Evolutionary conservation across 1,284 basidiomycete species (phyloP).

Genomic region (Ustilago lituana): DNA sequence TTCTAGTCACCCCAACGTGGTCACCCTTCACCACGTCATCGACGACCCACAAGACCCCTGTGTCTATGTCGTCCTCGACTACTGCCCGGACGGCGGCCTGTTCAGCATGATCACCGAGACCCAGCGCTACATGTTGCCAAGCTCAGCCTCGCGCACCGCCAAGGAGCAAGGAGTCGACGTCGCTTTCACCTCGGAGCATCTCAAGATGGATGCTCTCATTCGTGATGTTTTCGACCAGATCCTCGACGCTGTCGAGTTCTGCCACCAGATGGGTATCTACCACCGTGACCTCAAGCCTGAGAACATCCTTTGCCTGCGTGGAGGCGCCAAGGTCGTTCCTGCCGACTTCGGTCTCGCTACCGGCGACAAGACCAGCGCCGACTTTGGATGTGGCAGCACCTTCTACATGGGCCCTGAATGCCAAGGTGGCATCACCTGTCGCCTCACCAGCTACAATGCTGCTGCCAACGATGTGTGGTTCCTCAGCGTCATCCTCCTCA

Average conservation of each 20-base stretch:
- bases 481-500: slow-evolving; percentile 89
- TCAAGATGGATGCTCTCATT: slow-evolving; percentile 59
- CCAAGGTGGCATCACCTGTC: slow-evolving; percentile 77
- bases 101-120: slow-evolving; percentile 79
- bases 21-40: slow-evolving; percentile 87
- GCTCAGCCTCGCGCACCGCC: slow-evolving; percentile 30
- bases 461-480: slow-evolving; percentile 86
- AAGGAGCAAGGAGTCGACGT: slow-evolving; percentile 42
- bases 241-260: slow-evolving; percentile 90
- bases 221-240: slow-evolving; percentile 70
- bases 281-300: slow-evolving; percentile 98
- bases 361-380: slow-evolving; percentile 82
- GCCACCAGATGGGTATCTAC: slow-evolving; percentile 78
- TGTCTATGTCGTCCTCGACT: slow-evolving; percentile 75
- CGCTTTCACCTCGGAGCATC: slow-evolving; percentile 43
- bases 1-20: slow-evolving; percentile 82
- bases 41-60: slow-evolving; percentile 72
- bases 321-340: slow-evolving; percentile 82
- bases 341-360: slow-evolving; percentile 98
- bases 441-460: slow-evolving; percentile 76
- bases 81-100: slow-evolving; percentile 86
- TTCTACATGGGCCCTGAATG: slow-evolving; percentile 99
- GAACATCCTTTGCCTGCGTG: slow-evolving; percentile 85
- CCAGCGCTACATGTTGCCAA: slow-evolving; percentile 73
- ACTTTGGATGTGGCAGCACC: slow-evolving; percentile 94